Evolutionary conservation across 2,329 filamentous ascomycete genomes (phyloP).

Genomic region (Ophiosphaerella korrae): DNA sequence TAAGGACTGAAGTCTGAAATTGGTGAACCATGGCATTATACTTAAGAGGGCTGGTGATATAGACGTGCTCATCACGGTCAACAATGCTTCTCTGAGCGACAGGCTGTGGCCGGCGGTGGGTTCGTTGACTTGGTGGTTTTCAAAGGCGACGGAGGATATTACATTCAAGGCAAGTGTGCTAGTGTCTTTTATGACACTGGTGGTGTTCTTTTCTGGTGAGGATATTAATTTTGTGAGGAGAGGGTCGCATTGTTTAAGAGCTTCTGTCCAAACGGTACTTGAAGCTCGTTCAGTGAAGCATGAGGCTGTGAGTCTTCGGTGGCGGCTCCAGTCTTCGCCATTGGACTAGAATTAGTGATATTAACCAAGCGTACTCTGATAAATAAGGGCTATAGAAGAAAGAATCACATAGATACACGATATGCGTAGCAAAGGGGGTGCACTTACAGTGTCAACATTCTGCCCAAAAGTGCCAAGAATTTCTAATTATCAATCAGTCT

Average conservation of each 20-base stretch:
- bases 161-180: constrained; percentile 46
- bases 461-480: constrained; percentile 19
- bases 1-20: constrained; percentile 12
- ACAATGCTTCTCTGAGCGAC: constrained; percentile 27
- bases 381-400: too few relatives aligned
- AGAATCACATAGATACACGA: too few relatives aligned
- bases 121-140: constrained; percentile 22
- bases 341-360: constrained; percentile 4
- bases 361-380: not conserved
- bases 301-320: constrained; percentile 50
- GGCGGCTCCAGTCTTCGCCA: constrained; percentile 49
- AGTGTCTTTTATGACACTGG: constrained; percentile 37
- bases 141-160: constrained; percentile 46
- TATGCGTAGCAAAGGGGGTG: too few relatives aligned
- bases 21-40: constrained; percentile 12
- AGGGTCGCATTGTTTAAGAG: constrained; percentile 60
- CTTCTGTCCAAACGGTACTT: constrained; percentile 59
- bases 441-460: constrained; percentile 30
- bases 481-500: constrained; percentile 7
- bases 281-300: constrained; percentile 54
- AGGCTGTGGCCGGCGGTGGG: constrained; percentile 19
- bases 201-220: constrained; percentile 26
- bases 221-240: constrained; percentile 26
- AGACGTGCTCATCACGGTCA: constrained; percentile 34
- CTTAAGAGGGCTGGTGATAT: constrained; percentile 17